Evolutionary conservation across 768 basidiomycete genomes (phyloP), one percentile per base, ranked within the genome.

Genomic region (Lentinula lateritia): DNA sequence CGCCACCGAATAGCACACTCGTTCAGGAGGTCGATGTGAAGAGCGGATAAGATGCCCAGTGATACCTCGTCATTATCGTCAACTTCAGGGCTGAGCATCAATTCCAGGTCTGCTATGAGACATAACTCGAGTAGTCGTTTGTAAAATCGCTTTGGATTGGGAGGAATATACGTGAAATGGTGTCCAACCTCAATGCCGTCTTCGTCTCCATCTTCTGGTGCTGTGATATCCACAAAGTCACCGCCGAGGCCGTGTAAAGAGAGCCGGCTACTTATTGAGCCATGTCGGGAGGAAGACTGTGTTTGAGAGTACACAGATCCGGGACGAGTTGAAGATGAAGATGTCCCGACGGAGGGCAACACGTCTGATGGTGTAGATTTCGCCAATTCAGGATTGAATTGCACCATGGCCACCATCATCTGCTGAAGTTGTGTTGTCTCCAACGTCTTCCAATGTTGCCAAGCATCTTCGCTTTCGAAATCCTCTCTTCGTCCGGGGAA

Each of bases 21-120:
- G 61, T 88, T 89, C 66, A 98, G 82, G 41, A 99, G 77, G 61
- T 91, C 89, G 45, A 93, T 79, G 70, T 98, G 93, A 10, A 82
- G 71, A 1, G 82, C 70, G 3, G 93, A 93, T 16, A 99, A 75
- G 61, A 99, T 98, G 6, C 93, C 92, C 41, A 98, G 77, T 0
- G 95, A 92, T 15, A 99, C 96, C 75, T 98, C 95, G 66, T 98
- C 93, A 66, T 93, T 90, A 66, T 94, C 93, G 50, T 93, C 89
- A n/a, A 98, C 88, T 61, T 91, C 90, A 5, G 92, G 90, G 50
- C 89, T 89, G 53, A 90, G 80, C 91, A 99, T 93, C 41, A 87
- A 83, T 69, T 93, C 92, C 61, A 98, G 77, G 71, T 99, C 97
- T 32, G 83, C 81, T 28, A 88, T 80, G 50, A 99, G 83, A 69